Conservation (phyloP, 805 yeast genomes). For the Ogataea sp. region DNA sequence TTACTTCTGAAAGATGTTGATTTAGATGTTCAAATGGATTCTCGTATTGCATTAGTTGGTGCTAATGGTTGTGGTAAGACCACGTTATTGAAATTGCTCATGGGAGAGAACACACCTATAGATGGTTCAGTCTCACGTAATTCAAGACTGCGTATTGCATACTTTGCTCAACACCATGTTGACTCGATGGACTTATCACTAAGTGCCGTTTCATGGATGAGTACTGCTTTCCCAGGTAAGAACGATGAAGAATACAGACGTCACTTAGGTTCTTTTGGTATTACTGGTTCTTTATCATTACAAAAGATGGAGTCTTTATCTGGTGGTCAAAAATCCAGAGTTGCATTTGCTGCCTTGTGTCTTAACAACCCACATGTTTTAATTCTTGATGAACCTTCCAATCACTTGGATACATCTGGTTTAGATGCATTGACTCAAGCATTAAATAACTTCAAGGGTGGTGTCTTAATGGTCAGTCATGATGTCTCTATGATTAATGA, state of each 20-base stretch:
- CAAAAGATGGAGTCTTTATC: constrained; percentile 85
- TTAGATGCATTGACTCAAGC: constrained; percentile 93
- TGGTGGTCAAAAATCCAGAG: constrained; percentile 98
- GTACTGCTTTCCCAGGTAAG: constrained; percentile 81
- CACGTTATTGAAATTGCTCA: constrained; percentile 77
- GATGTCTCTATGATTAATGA: constrained; percentile 86
- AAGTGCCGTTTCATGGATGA: constrained; percentile 94
- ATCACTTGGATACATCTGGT: constrained; percentile 97
- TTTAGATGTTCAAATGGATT: constrained; percentile 84
- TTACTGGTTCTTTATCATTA: constrained; percentile 87
- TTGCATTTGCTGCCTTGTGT: constrained; percentile 94
- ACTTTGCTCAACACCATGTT: constrained; percentile 97
- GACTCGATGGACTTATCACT: constrained; percentile 87
- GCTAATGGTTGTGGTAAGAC: constrained; percentile 99
- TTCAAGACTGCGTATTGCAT: constrained; percentile 85
- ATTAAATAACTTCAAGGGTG: constrained; percentile 81
- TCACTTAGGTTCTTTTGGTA: constrained; percentile 94
- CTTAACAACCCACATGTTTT: constrained; percentile 84
- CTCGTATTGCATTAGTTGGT: constrained; percentile 95
- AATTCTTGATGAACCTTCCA: constrained; percentile 94
- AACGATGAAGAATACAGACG: constrained; percentile 95
- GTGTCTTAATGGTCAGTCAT: constrained; percentile 95
- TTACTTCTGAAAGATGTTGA: constrained; percentile 71
- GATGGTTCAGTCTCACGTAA: constrained; percentile 76
- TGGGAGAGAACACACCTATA: constrained; percentile 69